Percentiles rank a stretch among this genome's conserved stretches.
Conservation (phyloP, 441 rosid genomes). For the Theobroma grandiflorum region DNA sequence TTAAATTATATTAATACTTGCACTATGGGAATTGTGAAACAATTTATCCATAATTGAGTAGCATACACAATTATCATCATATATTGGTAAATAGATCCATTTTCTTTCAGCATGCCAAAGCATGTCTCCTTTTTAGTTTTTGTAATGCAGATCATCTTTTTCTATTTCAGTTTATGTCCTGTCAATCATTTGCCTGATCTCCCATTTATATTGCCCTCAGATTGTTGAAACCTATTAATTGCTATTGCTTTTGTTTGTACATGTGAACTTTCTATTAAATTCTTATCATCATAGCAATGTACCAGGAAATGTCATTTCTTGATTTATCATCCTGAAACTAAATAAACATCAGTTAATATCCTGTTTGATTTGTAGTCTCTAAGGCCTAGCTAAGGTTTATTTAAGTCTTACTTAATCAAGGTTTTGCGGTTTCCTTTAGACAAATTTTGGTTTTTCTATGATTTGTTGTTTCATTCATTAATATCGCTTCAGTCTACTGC, state of each 20-base stretch:
- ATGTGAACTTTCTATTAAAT: not conserved
- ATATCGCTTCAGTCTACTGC: not conserved
- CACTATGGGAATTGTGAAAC: not conserved
- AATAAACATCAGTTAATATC: conserved; percentile 1
- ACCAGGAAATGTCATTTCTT: not conserved
- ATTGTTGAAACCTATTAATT: not conserved
- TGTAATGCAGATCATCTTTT: not conserved
- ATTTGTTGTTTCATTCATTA: not conserved
- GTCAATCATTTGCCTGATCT: not conserved
- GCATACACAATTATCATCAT: not conserved
- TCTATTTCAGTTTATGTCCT: not conserved
- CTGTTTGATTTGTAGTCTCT: not conserved
- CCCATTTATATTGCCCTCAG: not conserved
- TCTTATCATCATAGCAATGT: not conserved
- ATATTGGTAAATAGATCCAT: not conserved
- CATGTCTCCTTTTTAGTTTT: not conserved
- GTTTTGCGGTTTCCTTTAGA: conserved; percentile 4
- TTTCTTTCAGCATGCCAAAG: not conserved
- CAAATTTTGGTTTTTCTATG: not conserved
- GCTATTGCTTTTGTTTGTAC: not conserved
- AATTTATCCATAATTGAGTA: conserved; percentile 3
- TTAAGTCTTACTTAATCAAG: not conserved
- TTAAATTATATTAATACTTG: not conserved
- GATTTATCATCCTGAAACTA: not conserved
- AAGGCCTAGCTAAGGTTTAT: not conserved